Percentiles rank a stretch among this genome's conserved stretches.
These are phyloP conservation scores for Neurospora sp. DNA, from an alignment of 495 filamentous ascomycete genomes.

Conservation along the genomic window DNA sequence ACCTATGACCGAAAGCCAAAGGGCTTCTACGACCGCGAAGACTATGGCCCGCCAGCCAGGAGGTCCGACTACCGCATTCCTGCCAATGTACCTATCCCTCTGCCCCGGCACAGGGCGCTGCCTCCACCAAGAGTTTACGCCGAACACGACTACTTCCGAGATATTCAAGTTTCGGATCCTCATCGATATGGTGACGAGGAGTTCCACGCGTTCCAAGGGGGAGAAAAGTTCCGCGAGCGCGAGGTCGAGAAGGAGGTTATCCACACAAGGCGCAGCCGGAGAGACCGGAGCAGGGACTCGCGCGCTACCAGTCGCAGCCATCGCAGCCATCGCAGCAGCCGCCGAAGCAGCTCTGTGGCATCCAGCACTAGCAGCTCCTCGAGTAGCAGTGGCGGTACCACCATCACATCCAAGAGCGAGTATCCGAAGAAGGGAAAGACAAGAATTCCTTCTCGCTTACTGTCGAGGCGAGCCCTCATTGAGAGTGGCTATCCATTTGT, in stretches of 20 bases:
- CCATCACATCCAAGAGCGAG: conserved; percentile 41
- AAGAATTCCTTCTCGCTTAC: conserved; percentile 65
- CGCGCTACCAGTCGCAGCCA: neutral
- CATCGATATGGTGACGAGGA: conserved; percentile 60
- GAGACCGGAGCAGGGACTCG: conserved; percentile 26
- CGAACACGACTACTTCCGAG: conserved; percentile 40
- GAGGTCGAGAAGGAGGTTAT: conserved; percentile 41
- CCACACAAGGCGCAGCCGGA: conserved; percentile 18
- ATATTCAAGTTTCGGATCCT: conserved; percentile 59
- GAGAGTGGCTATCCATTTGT: conserved; percentile 78
- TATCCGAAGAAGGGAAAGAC: conserved; percentile 84
- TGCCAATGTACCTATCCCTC: conserved; percentile 42
- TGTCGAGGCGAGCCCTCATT: conserved; percentile 66
- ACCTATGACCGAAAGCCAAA: conserved; percentile 40
- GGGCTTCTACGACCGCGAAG: conserved; percentile 38
- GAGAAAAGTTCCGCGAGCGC: conserved; percentile 33
- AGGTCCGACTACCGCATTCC: conserved; percentile 34
- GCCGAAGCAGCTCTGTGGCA: conserved; percentile 21
- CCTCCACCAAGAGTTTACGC: conserved; percentile 41
- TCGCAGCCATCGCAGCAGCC: conserved; percentile 19
- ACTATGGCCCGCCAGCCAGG: conserved; percentile 31
- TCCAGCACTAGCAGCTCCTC: conserved; percentile 36
- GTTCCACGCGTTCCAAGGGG: conserved; percentile 36
- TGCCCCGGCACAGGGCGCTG: conserved; percentile 36
- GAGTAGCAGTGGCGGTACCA: conserved; percentile 30